Percentiles rank a stretch among this genome's conserved stretches.
Conservation (phyloP, 2,329 filamentous ascomycete species). For the Aspergillus sp. region DNA sequence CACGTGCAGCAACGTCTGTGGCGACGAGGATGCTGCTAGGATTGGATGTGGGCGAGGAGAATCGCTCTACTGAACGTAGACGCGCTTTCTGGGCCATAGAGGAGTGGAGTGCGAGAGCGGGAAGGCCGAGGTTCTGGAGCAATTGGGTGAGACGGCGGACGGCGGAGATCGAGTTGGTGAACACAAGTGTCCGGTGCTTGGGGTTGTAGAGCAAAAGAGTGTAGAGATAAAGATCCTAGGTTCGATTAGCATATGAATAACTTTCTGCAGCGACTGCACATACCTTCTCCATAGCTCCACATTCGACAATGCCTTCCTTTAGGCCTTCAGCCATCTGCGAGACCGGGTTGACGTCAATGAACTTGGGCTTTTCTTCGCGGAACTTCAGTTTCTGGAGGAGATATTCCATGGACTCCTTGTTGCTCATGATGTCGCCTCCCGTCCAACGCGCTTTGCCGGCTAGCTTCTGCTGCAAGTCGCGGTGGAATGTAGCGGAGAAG, state of each 20-base stretch:
- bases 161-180: conserved; percentile 93
- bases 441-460: conserved; percentile 69
- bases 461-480: conserved; percentile 85
- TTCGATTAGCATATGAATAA: conserved; percentile 3
- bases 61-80: conserved; percentile 86
- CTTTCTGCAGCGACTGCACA: conserved; percentile 13
- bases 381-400: conserved; percentile 89
- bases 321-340: conserved; percentile 85
- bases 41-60: conserved; percentile 62
- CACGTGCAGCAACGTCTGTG: conserved; percentile 89
- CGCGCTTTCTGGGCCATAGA: conserved; percentile 96
- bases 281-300: conserved; percentile 88
- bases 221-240: conserved; percentile 86
- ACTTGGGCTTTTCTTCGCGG: conserved; percentile 77
- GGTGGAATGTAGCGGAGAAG: conserved; percentile 95
- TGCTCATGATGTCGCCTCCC: conserved; percentile 63
- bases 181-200: conserved; percentile 78
- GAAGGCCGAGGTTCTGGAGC: conserved; percentile 77
- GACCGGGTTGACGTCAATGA: conserved; percentile 86
- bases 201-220: conserved; percentile 80
- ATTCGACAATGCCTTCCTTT: conserved; percentile 89
- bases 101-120: conserved; percentile 78
- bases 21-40: conserved; percentile 74
- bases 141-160: conserved; percentile 84
- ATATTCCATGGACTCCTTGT: conserved; percentile 87